A percentile compares a stretch with the other conserved stretches of the same genome.
Conservation (phyloP, 2,329 filamentous ascomycete genomes). For the Phoma sp. region DNA sequence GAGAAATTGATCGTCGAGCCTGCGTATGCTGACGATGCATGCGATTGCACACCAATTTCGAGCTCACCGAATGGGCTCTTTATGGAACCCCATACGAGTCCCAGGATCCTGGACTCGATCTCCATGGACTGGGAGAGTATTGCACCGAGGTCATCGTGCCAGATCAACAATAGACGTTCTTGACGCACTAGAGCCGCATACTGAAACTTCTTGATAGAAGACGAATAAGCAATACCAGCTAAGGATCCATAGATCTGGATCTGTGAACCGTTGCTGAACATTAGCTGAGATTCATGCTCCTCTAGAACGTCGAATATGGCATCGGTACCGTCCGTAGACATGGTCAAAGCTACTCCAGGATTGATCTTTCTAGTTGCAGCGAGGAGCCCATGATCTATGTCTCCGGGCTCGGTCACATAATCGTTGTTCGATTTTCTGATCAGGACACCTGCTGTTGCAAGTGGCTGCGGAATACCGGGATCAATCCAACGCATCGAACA, state of each 20-base stretch:
- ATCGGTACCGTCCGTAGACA: constrained; percentile 57
- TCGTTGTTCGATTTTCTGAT: constrained; percentile 70
- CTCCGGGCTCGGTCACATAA: constrained; percentile 64
- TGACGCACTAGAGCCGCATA: constrained; percentile 78
- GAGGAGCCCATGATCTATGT: constrained; percentile 48
- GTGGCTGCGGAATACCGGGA: constrained; percentile 14
- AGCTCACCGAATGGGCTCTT: constrained; percentile 55
- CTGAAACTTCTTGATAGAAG: constrained; percentile 76
- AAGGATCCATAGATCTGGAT: constrained; percentile 78
- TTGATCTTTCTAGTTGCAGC: constrained; percentile 55
- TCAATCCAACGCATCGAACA: constrained; percentile 34
- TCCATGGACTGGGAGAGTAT: constrained; percentile 70
- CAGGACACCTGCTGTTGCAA: constrained; percentile 66
- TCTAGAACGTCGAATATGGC: constrained; percentile 53
- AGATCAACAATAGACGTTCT: constrained; percentile 74
- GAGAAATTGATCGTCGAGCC: constrained; percentile 26
- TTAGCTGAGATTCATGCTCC: constrained; percentile 52
- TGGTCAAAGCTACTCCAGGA: constrained; percentile 56
- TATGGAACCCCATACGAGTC: constrained; percentile 72
- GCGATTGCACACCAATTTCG: constrained; percentile 40
- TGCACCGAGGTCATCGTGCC: constrained; percentile 78
- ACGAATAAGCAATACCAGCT: constrained; percentile 71
- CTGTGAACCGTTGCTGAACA: constrained; percentile 72
- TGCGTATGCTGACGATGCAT: constrained; percentile 36
- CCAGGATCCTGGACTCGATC: constrained; percentile 77